Conservation (phyloP, 2,329 filamentous ascomycete genomes). For the Apiospora marii region DNA sequence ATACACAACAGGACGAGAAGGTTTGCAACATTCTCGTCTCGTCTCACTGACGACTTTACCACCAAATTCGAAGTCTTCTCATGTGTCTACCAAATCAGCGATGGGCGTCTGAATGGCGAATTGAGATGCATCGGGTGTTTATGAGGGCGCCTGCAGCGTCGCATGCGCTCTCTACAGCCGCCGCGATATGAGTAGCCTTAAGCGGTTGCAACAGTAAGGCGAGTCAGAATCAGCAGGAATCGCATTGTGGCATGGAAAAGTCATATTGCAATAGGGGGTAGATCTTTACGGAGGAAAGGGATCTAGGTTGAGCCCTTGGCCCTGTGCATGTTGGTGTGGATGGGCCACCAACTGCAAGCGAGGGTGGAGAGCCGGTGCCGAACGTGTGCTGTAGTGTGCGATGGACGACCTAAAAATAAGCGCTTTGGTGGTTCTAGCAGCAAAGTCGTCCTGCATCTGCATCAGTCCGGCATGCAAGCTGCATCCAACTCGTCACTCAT, state of each 20-base stretch:
- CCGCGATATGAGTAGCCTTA: neutral
- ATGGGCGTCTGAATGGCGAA: neutral
- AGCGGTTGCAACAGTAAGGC: neutral
- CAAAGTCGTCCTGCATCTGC: neutral
- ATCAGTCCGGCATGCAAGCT: neutral
- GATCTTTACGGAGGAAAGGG: neutral
- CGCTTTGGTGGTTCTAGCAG: neutral
- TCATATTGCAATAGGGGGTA: neutral
- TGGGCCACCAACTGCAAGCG: neutral
- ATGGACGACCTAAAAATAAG: conserved; percentile 11
- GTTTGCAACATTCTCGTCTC: neutral
- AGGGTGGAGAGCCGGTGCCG: neutral
- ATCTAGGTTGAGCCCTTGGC: neutral
- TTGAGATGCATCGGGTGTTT: neutral
- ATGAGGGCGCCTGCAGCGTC: neutral
- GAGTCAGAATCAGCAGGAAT: neutral
- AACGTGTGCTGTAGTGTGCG: neutral
- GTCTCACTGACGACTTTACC: neutral
- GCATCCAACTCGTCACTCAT: conserved; percentile 3
- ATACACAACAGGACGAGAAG: neutral
- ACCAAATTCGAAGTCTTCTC: neutral
- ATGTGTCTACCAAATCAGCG: neutral
- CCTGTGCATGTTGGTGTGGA: neutral
- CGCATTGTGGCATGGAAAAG: neutral
- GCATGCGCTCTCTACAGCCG: neutral